Percentiles rank a stretch among this genome's conserved stretches.
phyloP scores from a whole-genome alignment of 306 rosid species.

The Quercus wislizeni region DNA sequence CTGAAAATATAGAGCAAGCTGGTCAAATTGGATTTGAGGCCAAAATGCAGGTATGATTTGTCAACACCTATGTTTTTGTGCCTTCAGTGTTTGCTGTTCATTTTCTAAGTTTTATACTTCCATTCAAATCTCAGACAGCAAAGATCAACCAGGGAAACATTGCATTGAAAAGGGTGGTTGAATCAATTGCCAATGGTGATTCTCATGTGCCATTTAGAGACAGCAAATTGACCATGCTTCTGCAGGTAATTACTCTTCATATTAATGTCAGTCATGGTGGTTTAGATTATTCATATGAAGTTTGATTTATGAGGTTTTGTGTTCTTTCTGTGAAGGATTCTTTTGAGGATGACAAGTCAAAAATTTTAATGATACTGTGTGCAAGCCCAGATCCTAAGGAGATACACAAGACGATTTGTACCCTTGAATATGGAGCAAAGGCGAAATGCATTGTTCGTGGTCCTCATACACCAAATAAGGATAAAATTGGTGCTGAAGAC shows the following conservation, averaged over 20 bases:
- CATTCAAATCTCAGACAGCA: constrained; percentile 60
- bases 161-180: constrained; percentile 95
- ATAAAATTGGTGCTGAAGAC: constrained; percentile 52
- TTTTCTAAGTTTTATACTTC: constrained; percentile 17
- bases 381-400: constrained; percentile 98
- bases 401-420: constrained; percentile 92
- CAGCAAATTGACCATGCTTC: constrained; percentile 99
- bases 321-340: constrained; percentile 65
- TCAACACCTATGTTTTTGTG: not conserved
- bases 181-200: constrained; percentile 98
- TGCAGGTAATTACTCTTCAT: constrained; percentile 60
- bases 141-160: constrained; percentile 96
- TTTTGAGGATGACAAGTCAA: constrained; percentile 94
- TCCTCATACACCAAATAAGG: constrained; percentile 75
- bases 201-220: constrained; percentile 98
- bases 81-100: not conserved
- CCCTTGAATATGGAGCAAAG: constrained; percentile 97
- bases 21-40: constrained; percentile 98
- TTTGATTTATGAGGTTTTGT: constrained; percentile 15
- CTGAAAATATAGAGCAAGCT: constrained; percentile 98
- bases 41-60: constrained; percentile 83
- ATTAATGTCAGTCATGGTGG: constrained; percentile 2
- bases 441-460: constrained; percentile 98
- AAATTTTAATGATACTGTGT: constrained; percentile 88
- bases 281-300: constrained; percentile 12